Evolutionary conservation across 495 filamentous ascomycete species (phyloP).

Genomic region (Penicillium ochrochloron): DNA sequence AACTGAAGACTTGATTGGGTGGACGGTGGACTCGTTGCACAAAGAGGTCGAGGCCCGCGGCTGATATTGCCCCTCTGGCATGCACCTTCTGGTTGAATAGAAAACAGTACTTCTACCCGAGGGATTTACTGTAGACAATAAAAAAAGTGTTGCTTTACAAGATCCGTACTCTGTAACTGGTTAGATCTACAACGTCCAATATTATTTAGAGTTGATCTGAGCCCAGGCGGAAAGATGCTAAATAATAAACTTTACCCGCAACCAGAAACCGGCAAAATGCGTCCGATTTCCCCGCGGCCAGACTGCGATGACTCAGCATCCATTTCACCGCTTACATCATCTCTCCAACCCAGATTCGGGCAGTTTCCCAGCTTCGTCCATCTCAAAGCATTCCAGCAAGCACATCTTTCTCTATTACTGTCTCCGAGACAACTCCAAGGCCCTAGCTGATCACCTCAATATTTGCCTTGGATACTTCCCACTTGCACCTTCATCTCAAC

Average conservation of each 20-base stretch:
- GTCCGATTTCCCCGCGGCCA: conserved; percentile 2
- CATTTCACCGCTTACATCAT: conserved; percentile 21
- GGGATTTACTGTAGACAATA: neutral
- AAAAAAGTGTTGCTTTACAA: neutral
- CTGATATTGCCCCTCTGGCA: neutral
- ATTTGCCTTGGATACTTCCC: neutral
- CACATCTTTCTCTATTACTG: neutral
- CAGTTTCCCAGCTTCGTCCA: conserved; percentile 10
- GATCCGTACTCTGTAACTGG: neutral
- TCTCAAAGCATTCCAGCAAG: conserved; percentile 11
- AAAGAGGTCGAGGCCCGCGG: neutral
- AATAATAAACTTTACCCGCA: conserved; percentile 5
- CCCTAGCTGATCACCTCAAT: neutral
- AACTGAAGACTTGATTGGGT: neutral
- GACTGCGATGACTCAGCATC: conserved; percentile 12
- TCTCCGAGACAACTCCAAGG: neutral
- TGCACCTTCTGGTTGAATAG: neutral
- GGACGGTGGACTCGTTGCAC: neutral
- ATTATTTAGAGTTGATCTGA: no score
- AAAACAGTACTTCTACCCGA: neutral
- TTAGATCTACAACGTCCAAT: neutral
- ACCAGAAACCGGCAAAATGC: neutral
- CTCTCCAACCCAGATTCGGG: conserved; percentile 6
- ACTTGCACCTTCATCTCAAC: neutral
- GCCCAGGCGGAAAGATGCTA: neutral